A percentile compares a stretch with the other conserved stretches of the same genome.
Evolutionary conservation across 495 filamentous ascomycete species (phyloP).

Genomic region (Penicillium cosmopolitanum): DNA sequence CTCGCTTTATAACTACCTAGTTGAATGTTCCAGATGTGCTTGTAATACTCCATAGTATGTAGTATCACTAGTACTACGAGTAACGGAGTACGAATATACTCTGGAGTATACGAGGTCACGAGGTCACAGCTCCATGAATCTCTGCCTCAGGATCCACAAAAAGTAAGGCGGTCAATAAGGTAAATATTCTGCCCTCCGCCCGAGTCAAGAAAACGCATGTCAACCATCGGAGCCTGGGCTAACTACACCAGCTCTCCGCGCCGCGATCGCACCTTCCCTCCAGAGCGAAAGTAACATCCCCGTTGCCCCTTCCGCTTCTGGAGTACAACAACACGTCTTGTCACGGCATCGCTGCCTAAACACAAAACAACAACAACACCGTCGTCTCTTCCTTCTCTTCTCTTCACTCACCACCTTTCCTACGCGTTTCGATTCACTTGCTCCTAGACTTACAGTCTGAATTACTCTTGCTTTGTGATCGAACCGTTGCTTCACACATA

Average conservation of each 20-base stretch:
- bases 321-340: not conserved
- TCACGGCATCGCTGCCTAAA: not conserved
- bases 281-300: not conserved
- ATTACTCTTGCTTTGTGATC: not conserved
- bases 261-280: conserved; percentile 1
- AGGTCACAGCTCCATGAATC: not conserved
- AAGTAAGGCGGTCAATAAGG: not conserved
- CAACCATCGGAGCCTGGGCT: too few relatives aligned
- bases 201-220: too few relatives aligned
- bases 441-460: not conserved
- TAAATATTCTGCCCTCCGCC: not conserved
- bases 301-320: not conserved
- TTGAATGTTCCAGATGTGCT: not conserved
- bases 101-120: not conserved
- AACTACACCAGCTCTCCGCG: not conserved
- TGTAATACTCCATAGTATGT: not conserved
- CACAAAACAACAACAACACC: conserved; percentile 7
- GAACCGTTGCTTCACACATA: not conserved
- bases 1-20: not conserved
- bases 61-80: too few relatives aligned
- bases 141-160: not conserved
- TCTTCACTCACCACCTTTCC: conserved; percentile 6
- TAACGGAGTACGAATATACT: too few relatives aligned
- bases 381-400: conserved; percentile 7
- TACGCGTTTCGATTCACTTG: not conserved